Base-by-base conservation (phyloP, 208 protist genomes). In the Acanthamoeba healyi region DNA sequence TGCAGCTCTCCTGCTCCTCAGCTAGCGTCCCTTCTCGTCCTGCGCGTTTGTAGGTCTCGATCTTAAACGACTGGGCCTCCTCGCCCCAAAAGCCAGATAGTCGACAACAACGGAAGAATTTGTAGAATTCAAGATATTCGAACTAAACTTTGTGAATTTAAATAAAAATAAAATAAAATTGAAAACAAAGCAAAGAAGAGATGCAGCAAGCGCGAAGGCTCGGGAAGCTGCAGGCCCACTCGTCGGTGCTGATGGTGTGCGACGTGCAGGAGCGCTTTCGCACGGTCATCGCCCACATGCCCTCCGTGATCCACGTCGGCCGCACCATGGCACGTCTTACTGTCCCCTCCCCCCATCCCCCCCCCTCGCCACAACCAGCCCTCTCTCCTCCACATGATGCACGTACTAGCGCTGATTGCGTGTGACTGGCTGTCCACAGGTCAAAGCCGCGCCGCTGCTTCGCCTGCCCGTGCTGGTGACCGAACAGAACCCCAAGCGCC, bases 401-500 rank as follows among this genome's bases (percentile, higher is more conserved):
- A n/a, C n/a, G n/a, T n/a, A n/a, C n/a, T n/a, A n/a, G n/a, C n/a
- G n/a, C n/a, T n/a, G n/a, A n/a, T n/a, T n/a, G n/a, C n/a, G n/a
- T 42, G 22, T 10, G 1, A 81, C 1, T 87, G 44, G 79, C 12
- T 56, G 19, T 89, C 32, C 6, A 7, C 38, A 90, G 82, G 82
- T 90, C 15, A 90, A 44, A 24, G 82, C 82, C 0, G 82, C 82
- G 29, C 82, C 82, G 24, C 34, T 90, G 19, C 38, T 90, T 32
- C 49, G 58, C 9, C 6, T 90, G 54, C 82, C 82, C 22, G 82
- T 90, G 54, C 54, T 90, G 22, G 82, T 70, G 26, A 90, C 82
- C 32, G 82, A 90, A n/a, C 82, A 90, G 58, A 72, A 90, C 58
- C 82, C 82, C 17, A 90, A 90, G n/a, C 54, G 54, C 9, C 58